phyloP scores from a whole-genome alignment of 2,329 filamentous ascomycete genomes.

The Lomentospora prolificans region DNA sequence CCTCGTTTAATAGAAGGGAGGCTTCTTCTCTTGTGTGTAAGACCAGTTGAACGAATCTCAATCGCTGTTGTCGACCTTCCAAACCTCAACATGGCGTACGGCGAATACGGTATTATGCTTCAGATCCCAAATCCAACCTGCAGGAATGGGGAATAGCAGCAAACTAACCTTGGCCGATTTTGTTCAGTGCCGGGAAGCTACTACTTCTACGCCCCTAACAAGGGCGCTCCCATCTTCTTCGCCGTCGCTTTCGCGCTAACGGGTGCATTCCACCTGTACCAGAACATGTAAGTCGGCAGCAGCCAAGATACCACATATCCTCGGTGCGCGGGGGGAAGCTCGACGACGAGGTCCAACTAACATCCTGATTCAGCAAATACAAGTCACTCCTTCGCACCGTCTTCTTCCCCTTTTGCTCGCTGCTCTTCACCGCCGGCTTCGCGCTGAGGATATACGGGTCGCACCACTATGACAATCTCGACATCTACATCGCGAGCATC shows the following conservation, averaged over 20 bases:
- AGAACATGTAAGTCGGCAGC: constrained; percentile 40
- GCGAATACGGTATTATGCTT: background rate
- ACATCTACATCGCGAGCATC: constrained; percentile 23
- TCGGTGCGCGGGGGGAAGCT: no score
- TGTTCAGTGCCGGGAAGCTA: constrained; percentile 28
- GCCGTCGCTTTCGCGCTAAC: constrained; percentile 28
- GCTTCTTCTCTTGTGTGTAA: no score
- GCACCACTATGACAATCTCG: constrained; percentile 21
- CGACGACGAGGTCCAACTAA: no score
- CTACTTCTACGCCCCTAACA: constrained; percentile 38
- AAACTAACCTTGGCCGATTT: background rate
- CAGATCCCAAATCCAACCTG: background rate
- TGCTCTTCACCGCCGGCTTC: constrained; percentile 48
- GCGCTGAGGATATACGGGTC: constrained; percentile 27
- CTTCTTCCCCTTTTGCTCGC: constrained; percentile 42
- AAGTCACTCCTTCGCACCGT: constrained; percentile 46
- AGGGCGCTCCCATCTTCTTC: constrained; percentile 38
- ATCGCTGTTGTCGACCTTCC: no score
- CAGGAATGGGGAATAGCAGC: background rate
- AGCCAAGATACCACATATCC: no score
- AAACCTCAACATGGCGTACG: constrained; percentile 3
- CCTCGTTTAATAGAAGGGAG: no score
- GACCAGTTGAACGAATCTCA: no score
- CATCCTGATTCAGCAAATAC: constrained; percentile 31
- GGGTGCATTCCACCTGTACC: constrained; percentile 29